These are phyloP conservation scores for Moesziomyces globuligerus DNA, from an alignment of 1,284 basidiomycete species.

Conservation along the genomic window DNA sequence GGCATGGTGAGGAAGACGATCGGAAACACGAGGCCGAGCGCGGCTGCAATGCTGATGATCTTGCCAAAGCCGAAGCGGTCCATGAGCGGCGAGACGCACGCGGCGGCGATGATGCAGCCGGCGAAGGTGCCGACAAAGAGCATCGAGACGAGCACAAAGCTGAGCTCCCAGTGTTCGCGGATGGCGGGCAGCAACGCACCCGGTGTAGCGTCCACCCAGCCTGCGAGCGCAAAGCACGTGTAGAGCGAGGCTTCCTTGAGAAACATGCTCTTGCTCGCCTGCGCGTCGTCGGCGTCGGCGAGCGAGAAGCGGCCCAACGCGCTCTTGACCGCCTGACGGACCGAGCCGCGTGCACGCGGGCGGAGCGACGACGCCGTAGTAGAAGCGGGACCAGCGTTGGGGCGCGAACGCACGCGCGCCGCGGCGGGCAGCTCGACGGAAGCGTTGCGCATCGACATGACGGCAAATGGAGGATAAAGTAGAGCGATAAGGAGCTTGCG, in stretches of 20 bases:
- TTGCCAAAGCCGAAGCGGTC: constrained; percentile 39
- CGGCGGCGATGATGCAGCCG: constrained; percentile 46
- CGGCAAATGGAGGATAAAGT: not conserved
- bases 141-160: constrained; percentile 37
- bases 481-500: not conserved
- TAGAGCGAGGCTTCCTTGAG: constrained; percentile 40
- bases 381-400: constrained; percentile 3
- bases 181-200: constrained; percentile 50
- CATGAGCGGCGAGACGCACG: constrained; percentile 30
- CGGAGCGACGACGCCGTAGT: constrained; percentile 8
- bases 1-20: constrained; percentile 41
- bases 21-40: constrained; percentile 22
- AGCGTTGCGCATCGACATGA: constrained; percentile 17
- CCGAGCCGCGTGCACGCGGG: constrained; percentile 6
- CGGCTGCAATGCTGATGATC: constrained; percentile 34
- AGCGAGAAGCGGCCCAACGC: constrained; percentile 9
- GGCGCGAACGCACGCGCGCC: constrained; percentile 4
- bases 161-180: constrained; percentile 34
- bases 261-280: constrained; percentile 25
- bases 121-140: constrained; percentile 51
- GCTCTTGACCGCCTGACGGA: constrained; percentile 27
- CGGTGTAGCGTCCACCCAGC: constrained; percentile 50
- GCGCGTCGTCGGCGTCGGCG: not conserved
- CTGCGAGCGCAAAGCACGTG: constrained; percentile 38
- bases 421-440: not conserved